Percentiles rank a stretch among this genome's conserved stretches.
Conservation (phyloP, 2,329 filamentous ascomycete genomes). For the Hypomyces rosellus region DNA sequence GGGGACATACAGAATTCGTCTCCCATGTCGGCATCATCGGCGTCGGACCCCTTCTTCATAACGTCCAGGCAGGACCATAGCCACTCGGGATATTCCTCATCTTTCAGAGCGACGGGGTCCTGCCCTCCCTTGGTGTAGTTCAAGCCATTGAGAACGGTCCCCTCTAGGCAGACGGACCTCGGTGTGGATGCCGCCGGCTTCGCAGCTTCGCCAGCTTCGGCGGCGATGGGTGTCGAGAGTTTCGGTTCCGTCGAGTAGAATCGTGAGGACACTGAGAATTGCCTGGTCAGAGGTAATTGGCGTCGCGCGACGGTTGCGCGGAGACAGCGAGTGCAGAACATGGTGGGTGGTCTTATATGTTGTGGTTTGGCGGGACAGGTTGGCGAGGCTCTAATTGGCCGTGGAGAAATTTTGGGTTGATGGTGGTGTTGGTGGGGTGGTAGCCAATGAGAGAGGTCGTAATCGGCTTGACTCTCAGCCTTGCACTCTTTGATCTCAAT, state of each 20-base stretch:
- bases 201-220: conserved; percentile 24
- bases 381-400: conserved; percentile 16
- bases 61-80: conserved; percentile 67
- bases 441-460: conserved; percentile 21
- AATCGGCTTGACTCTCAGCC: conserved; percentile 22
- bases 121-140: conserved; percentile 69
- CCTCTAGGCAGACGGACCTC: conserved; percentile 54
- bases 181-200: conserved; percentile 22
- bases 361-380: conserved; percentile 22
- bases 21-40: conserved; percentile 50
- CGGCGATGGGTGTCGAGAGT: conserved; percentile 28
- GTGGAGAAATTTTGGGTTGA: conserved; percentile 23
- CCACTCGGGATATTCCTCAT: conserved; percentile 75
- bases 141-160: conserved; percentile 65
- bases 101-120: conserved; percentile 67
- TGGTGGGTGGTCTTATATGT: conserved; percentile 21
- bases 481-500: conserved; percentile 12
- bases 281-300: conserved; percentile 25
- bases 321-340: conserved; percentile 45
- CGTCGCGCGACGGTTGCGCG: conserved; percentile 32
- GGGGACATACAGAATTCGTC: conserved; percentile 71
- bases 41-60: conserved; percentile 46
- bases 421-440: conserved; percentile 8
- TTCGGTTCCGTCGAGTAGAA: conserved; percentile 31
- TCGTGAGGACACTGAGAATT: conserved; percentile 35